Percentiles rank a stretch among this genome's conserved stretches.
phyloP scores from a whole-genome alignment of 2,329 filamentous ascomycete species.

The Blumeria hordei region DNA sequence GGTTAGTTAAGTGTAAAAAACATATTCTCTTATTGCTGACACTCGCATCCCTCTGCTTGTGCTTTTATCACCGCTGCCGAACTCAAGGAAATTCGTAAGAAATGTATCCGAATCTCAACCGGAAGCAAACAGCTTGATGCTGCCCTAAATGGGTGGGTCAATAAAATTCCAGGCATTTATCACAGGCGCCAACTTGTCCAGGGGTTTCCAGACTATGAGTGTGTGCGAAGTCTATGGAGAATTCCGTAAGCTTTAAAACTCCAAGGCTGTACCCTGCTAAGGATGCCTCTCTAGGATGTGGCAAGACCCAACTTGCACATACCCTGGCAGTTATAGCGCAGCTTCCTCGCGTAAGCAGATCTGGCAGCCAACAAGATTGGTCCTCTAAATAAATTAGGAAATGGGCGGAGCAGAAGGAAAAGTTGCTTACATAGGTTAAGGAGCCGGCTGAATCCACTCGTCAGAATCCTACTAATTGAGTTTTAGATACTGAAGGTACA shows the following conservation, averaged over 20 bases:
- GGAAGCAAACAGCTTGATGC: conserved; percentile 45
- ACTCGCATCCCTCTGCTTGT: conserved; percentile 25
- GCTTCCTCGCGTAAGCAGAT: conserved; percentile 20
- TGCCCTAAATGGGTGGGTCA: conserved; percentile 32
- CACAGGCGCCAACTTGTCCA: conserved; percentile 12
- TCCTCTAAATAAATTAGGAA: conserved; percentile 16
- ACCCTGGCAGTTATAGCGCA: conserved; percentile 41
- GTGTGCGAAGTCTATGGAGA: conserved; percentile 41
- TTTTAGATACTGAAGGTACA: conserved; percentile 32
- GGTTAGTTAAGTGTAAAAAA: conserved; percentile 7
- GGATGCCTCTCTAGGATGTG: conserved; percentile 21
- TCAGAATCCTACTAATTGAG: neutral
- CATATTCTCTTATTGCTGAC: conserved; percentile 4
- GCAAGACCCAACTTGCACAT: conserved; percentile 45
- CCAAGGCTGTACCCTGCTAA: neutral
- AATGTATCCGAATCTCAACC: conserved; percentile 39
- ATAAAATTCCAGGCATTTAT: neutral
- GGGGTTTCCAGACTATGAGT: conserved; percentile 45
- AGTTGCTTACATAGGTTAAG: conserved; percentile 37
- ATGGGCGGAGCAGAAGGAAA: conserved; percentile 44
- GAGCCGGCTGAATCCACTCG: neutral
- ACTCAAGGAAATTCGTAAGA: conserved; percentile 34
- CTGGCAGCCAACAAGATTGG: neutral
- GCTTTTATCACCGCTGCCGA: conserved; percentile 44
- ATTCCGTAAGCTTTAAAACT: conserved; percentile 19